Evolutionary conservation across 768 basidiomycete genomes (phyloP).

Genomic region (Hygrophoropsis aurantiaca): DNA sequence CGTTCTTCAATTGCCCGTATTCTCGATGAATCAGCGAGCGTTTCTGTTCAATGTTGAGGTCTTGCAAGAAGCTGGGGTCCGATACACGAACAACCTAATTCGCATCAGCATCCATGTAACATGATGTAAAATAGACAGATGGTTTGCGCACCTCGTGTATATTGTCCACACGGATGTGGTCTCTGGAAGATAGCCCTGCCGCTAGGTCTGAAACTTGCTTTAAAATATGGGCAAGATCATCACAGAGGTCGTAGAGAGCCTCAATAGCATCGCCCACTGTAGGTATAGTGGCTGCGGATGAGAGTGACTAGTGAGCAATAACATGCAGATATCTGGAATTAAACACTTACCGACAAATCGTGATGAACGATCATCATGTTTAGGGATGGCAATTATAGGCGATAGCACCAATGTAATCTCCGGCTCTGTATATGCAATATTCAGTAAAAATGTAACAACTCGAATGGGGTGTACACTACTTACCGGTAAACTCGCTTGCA

Average conservation of each 20-base stretch:
- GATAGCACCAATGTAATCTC: slow-evolving; percentile 74
- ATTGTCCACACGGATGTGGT: slow-evolving; percentile 70
- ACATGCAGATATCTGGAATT: neutral
- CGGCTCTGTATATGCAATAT: no score
- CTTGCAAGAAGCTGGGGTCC: slow-evolving; percentile 58
- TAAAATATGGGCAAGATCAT: slow-evolving; percentile 58
- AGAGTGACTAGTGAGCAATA: neutral
- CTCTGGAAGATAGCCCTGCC: slow-evolving; percentile 68
- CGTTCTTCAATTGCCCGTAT: slow-evolving; percentile 45
- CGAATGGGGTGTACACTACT: slow-evolving; percentile 4
- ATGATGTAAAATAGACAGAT: neutral
- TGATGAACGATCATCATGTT: slow-evolving; percentile 55
- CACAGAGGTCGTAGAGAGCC: slow-evolving; percentile 60
- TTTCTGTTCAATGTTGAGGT: slow-evolving; percentile 69
- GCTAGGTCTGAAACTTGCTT: slow-evolving; percentile 68
- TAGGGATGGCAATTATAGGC: slow-evolving; percentile 57
- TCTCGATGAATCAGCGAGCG: slow-evolving; percentile 63
- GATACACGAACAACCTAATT: slow-evolving; percentile 47
- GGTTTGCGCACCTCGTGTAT: slow-evolving; percentile 61
- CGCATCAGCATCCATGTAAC: neutral
- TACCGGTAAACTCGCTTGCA: slow-evolving; percentile 72
- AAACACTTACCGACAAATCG: slow-evolving; percentile 54
- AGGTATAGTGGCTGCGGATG: slow-evolving; percentile 62
- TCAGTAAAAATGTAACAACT: neutral
- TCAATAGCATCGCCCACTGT: slow-evolving; percentile 74